Base-by-base conservation (phyloP, 805 yeast genomes). In the Metschnikowia baotianmanensis region DNA sequence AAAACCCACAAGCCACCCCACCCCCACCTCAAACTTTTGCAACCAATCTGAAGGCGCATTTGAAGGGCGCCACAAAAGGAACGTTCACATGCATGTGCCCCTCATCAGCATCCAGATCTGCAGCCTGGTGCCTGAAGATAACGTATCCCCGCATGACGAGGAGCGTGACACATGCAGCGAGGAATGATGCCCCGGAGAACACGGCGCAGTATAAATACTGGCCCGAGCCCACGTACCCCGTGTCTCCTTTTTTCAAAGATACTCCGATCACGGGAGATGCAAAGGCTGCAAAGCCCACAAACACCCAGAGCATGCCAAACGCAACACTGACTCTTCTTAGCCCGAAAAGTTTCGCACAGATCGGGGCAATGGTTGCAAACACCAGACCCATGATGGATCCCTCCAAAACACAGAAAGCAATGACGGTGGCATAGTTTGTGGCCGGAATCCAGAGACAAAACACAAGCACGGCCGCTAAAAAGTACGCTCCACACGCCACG, bases 381-480 rank as follows among this genome's bases (percentile, higher is more conserved):
- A 80, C 63, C 9, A 79, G 64, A 2, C 87, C 87, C 82, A 81
- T 80, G 22, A 75, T 39, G 0, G 69, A 62, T 27, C 88, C 88
- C 48, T 63, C 67, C 5, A 80, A 45, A 11, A 80, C 25, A 1
- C 78, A 77, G 53, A 80, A 76, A 0, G 62, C 71, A 5, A 79
- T 51, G 0, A 79, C 75, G 1, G 83, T 76, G 1, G 82, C 81
- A 43, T 60, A 71, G 50, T 77, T 79, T 42, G 76, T 62, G 12
- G 80, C 74, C 1, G 60, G 60, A 31, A 57, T 48, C 60, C 71
- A 66, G 62, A 67, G 63, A 0, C 64, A 70, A 27, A 65, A 57
- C 25, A 56, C 53, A 13, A 65, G 55, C 3, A 65, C 50, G 3
- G 61, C 61, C 9, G 57, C 47, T 4, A 65, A 18, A 10, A 46